Percentiles rank a stretch among this genome's conserved stretches.
Conservation (phyloP, 495 filamentous ascomycete genomes). For the Penicillium malachiteum region DNA sequence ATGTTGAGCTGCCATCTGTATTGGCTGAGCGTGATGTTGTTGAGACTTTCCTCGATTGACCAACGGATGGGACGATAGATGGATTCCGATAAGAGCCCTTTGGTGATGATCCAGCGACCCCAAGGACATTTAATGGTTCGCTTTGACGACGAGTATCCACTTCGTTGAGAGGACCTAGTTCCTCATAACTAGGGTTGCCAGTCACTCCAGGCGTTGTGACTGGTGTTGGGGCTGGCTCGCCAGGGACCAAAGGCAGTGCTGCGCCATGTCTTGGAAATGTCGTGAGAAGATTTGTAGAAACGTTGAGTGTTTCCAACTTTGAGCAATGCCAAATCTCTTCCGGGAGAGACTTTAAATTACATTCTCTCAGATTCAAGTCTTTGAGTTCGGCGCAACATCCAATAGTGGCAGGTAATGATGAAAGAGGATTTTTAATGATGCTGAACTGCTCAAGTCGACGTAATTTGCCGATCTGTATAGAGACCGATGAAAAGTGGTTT, state of each 20-base stretch:
- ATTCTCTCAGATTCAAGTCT: conserved; percentile 83
- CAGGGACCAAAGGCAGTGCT: conserved; percentile 56
- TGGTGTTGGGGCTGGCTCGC: conserved; percentile 50
- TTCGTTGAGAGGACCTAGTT: conserved; percentile 68
- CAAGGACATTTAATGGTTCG: conserved; percentile 71
- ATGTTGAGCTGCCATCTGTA: conserved; percentile 60
- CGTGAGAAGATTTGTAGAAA: conserved; percentile 89
- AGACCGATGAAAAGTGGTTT: conserved; percentile 91
- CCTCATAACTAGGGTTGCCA: conserved; percentile 70
- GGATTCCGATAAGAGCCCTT: conserved; percentile 65
- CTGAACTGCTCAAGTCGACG: conserved; percentile 86
- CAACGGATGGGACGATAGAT: conserved; percentile 77
- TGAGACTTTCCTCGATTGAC: conserved; percentile 74
- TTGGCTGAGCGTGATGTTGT: conserved; percentile 61
- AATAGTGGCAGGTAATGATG: conserved; percentile 77
- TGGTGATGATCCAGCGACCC: conserved; percentile 62
- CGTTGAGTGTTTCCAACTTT: conserved; percentile 86
- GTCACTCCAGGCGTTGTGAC: conserved; percentile 51
- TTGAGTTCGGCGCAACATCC: conserved; percentile 81
- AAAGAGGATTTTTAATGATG: conserved; percentile 85
- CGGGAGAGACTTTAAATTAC: conserved; percentile 84
- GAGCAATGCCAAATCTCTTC: conserved; percentile 90
- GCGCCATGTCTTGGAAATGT: conserved; percentile 82
- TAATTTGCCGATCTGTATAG: conserved; percentile 78
- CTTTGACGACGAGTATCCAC: conserved; percentile 70